Base-by-base conservation (phyloP, 73 alveolate species). In the Paramecium pentaurelia region DNA sequence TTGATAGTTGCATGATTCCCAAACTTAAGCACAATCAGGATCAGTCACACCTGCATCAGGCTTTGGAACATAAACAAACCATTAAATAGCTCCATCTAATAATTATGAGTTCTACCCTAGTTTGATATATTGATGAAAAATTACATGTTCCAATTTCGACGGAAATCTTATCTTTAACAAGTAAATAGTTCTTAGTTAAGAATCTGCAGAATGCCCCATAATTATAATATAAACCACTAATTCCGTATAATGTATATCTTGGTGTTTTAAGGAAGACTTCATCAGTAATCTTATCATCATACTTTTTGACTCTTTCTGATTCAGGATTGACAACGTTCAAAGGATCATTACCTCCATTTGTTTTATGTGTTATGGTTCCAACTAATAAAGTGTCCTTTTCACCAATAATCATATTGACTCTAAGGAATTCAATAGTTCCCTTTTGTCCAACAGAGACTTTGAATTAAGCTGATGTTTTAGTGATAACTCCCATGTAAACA, bases 121-220 rank as follows among this genome's bases (percentile, higher is more conserved):
- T 0, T 64, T 32, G 27, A 64, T 64, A 11, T 8, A 8, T 25
- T 2, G 9, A 12, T 64, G 7, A 25, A 54, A 12, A 32, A 64
- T 28, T 64, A 64, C 84, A 80, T 80, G 91, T 80, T 45, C 91
- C 91, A 2, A 80, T 42, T 32, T 80, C 91, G 11, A 49, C 71
- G 6, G 71, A 32, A 1, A 80, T 1, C 9, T n/a, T 20, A 45
- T 80, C 42, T 80, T 80, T 42, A 27, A 34, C 58, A 25, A 45
- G 58, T 45, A 27, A 80, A 36, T 38, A 80, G 16, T 80, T 80
- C 16, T 80, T 80, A 32, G 64, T 42, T 28, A 80, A 42, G 6
- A 80, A 40, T 45, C 91, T 42, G 42, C 47, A 25, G 30, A 32
- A 45, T 18, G 47, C 34, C 0, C 51, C 47, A 25, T 0, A 20